A percentile compares a stretch with the other conserved stretches of the same genome.
phyloP scores from a whole-genome alignment of 208 protist genomes.

The Leishmania tarentolae region DNA sequence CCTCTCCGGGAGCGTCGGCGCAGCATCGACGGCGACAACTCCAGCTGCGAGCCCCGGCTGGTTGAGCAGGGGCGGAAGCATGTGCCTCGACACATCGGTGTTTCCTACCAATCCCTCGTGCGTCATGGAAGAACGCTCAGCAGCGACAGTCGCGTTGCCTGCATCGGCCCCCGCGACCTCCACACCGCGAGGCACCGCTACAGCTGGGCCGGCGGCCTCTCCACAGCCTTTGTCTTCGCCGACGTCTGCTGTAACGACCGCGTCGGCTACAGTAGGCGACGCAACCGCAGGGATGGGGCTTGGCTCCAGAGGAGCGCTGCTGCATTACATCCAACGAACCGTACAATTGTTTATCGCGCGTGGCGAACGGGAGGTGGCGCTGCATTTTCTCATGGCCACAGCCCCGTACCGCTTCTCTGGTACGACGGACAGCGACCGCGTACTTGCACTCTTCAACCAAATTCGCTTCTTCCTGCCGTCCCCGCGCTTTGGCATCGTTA shows the following conservation, averaged over 20 bases:
- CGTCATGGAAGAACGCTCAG: constrained; percentile 17
- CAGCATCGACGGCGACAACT: neutral
- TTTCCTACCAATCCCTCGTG: constrained; percentile 16
- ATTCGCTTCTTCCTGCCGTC: constrained; percentile 65
- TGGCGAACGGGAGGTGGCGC: constrained; percentile 54
- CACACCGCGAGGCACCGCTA: constrained; percentile 1
- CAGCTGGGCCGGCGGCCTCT: neutral
- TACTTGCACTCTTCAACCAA: constrained; percentile 68
- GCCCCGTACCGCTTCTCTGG: constrained; percentile 44
- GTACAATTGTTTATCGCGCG: constrained; percentile 52
- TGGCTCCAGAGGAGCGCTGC: constrained; percentile 3
- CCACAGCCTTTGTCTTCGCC: neutral
- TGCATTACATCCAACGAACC: constrained; percentile 36
- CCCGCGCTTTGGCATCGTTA: constrained; percentile 45
- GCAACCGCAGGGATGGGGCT: neutral
- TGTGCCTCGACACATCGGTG: neutral
- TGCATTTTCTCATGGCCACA: constrained; percentile 73
- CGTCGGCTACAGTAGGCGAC: neutral
- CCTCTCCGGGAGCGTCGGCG: neutral
- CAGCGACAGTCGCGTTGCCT: neutral
- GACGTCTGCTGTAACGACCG: neutral
- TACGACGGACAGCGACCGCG: constrained; percentile 42
- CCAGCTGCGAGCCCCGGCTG: constrained; percentile 2
- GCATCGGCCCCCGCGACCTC: constrained; percentile 7
- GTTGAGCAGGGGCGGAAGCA: constrained; percentile 2